phyloP scores from a whole-genome alignment of 2,329 filamentous ascomycete genomes.

The Scolecobasidium constrictum region DNA sequence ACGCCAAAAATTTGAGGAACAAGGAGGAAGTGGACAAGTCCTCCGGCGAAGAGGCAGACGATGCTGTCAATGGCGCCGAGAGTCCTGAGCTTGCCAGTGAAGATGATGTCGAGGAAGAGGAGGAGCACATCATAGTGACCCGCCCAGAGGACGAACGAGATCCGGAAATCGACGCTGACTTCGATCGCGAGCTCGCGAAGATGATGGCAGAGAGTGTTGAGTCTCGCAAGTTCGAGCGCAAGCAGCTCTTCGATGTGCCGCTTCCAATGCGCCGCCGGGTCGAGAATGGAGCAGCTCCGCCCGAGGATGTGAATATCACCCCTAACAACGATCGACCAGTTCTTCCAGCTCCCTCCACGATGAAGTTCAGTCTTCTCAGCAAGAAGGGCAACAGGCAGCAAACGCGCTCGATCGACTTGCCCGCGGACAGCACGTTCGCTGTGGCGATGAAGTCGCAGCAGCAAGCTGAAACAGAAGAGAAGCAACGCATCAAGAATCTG shows the following conservation, averaged over 20 bases:
- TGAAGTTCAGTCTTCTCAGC: constrained; percentile 93
- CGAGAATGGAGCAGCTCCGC: constrained; percentile 20
- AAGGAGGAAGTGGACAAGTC: constrained; percentile 36
- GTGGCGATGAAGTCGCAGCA: constrained; percentile 94
- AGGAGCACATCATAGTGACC: constrained; percentile 86
- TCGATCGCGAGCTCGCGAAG: constrained; percentile 94
- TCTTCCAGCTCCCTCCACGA: constrained; percentile 27
- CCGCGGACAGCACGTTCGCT: constrained; percentile 86
- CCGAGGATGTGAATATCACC: constrained; percentile 24
- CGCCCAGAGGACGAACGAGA: constrained; percentile 83
- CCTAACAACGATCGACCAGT: constrained; percentile 2
- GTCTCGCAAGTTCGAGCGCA: constrained; percentile 90
- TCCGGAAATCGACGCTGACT: constrained; percentile 90
- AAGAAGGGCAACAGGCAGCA: constrained; percentile 94
- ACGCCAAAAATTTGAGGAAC: constrained; percentile 29
- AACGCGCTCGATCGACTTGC: constrained; percentile 85
- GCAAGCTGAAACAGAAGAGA: constrained; percentile 88
- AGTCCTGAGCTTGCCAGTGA: constrained; percentile 32
- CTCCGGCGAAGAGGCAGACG: constrained; percentile 39
- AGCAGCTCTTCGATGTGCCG: constrained; percentile 90
- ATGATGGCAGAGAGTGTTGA: constrained; percentile 98
- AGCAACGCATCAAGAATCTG: constrained; percentile 95
- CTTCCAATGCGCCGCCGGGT: constrained; percentile 72
- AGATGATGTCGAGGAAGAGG: constrained; percentile 42
- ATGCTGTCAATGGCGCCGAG: constrained; percentile 35